These are phyloP conservation scores for Thinopyrum elongatum DNA, from an alignment of 176 grass and related monocot species.

Conservation along the genomic window DNA sequence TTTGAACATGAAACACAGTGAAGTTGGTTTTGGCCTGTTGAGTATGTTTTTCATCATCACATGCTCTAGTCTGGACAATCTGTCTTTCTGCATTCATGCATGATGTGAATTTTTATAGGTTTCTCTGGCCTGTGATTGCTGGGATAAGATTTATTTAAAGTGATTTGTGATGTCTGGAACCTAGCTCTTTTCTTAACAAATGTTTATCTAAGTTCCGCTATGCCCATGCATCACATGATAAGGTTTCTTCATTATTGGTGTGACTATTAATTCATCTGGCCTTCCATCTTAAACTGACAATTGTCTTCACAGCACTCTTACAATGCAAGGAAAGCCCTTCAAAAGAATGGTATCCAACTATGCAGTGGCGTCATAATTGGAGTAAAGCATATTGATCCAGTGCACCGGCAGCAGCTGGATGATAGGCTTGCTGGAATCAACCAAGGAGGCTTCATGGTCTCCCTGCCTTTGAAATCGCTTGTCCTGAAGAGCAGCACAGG, in stretches of 20 bases:
- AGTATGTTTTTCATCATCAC: neutral
- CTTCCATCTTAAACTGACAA: constrained; percentile 18
- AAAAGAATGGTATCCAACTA: constrained; percentile 76
- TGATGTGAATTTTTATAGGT: neutral
- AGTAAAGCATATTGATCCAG: constrained; percentile 76
- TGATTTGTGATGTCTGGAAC: neutral
- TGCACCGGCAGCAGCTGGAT: constrained; percentile 58
- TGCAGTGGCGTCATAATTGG: constrained; percentile 75
- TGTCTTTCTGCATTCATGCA: neutral
- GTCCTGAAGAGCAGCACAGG: constrained; percentile 25
- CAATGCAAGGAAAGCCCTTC: constrained; percentile 76
- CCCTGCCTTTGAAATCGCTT: constrained; percentile 45
- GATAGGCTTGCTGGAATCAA: constrained; percentile 44
- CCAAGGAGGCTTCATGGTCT: constrained; percentile 79
- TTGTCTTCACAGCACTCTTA: constrained; percentile 49
- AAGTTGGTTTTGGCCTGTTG: neutral
- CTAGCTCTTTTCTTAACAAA: neutral
- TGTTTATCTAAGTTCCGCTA: neutral
- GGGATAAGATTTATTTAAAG: neutral
- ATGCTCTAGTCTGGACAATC: neutral
- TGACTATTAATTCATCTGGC: neutral
- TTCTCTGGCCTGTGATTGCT: neutral
- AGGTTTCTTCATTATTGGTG: neutral
- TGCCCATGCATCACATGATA: neutral
- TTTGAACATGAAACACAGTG: neutral